phyloP scores from a whole-genome alignment of 179 eudicot species.

The Beta corolliflora region DNA sequence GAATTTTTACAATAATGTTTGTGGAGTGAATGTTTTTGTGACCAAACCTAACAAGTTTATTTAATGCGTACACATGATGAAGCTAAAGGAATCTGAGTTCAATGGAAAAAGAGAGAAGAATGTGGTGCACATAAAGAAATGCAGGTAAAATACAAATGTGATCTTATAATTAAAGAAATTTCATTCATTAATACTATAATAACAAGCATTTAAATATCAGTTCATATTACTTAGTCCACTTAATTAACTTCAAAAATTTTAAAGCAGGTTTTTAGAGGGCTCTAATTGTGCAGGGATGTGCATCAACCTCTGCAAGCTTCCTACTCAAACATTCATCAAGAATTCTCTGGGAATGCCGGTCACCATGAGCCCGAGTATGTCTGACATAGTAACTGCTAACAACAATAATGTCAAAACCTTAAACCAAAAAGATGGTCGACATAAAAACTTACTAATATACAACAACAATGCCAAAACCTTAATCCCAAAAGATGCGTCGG shows the following conservation, averaged over 20 bases:
- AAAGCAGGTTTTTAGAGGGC: constrained; percentile 69
- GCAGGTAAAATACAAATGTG: constrained; percentile 57
- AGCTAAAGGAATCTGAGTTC: constrained; percentile 76
- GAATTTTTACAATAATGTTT: neutral
- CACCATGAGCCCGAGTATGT: constrained; percentile 84
- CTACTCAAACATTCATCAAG: constrained; percentile 76
- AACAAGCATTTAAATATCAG: neutral
- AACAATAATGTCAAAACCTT: neutral
- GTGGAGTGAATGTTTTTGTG: neutral
- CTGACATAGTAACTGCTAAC: neutral
- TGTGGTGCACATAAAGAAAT: constrained; percentile 70
- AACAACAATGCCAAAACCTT: no score
- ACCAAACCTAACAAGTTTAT: constrained; percentile 9
- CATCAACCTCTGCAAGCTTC: constrained; percentile 84
- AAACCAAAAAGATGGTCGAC: no score
- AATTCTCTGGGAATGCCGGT: constrained; percentile 64
- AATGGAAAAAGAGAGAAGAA: constrained; percentile 70
- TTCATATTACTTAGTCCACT: neutral
- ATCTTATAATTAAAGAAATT: neutral
- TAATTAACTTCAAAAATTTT: neutral
- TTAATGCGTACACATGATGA: constrained; percentile 1
- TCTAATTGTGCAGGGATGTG: constrained; percentile 90
- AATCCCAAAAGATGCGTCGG: no score
- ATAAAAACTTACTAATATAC: no score
- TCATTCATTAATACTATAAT: neutral